Percentiles rank a stretch among this genome's conserved stretches.
phyloP scores from a whole-genome alignment of 208 protist species.

The Leishmania tropica region DNA sequence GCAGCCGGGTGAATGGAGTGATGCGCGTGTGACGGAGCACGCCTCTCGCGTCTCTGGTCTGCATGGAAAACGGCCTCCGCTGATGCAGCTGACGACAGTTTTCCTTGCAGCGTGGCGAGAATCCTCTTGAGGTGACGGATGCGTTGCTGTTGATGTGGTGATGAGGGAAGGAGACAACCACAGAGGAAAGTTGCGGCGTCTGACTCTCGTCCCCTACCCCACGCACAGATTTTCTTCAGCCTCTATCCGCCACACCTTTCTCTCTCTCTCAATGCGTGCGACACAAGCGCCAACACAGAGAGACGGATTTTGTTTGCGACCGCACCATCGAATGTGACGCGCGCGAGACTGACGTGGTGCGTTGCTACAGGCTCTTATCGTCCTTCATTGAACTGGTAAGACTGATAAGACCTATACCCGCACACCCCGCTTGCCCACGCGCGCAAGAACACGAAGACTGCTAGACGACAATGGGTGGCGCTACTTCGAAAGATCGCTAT shows the following conservation, averaged over 20 bases:
- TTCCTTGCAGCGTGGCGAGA: neutral
- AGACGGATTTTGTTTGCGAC: neutral
- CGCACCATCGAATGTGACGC: neutral
- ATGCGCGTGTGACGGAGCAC: neutral
- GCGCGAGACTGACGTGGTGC: neutral
- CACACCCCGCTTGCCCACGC: neutral
- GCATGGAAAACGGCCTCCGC: neutral
- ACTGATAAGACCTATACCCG: neutral
- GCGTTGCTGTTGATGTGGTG: neutral
- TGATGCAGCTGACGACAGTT: neutral
- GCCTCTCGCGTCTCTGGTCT: neutral
- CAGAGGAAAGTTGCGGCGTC: neutral
- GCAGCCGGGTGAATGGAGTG: neutral
- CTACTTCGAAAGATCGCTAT: slow-evolving; percentile 27
- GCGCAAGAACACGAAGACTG: neutral
- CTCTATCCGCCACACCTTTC: neutral
- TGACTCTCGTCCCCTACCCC: neutral
- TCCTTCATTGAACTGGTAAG: neutral
- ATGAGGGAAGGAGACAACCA: neutral
- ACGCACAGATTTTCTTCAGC: neutral
- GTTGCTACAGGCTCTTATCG: neutral
- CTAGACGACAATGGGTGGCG: neutral
- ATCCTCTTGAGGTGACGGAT: neutral
- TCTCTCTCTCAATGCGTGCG: neutral
- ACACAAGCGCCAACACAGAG: neutral